Evolutionary conservation across 495 filamentous ascomycete species (phyloP).

Genomic region (Penicillium crystallinum): DNA sequence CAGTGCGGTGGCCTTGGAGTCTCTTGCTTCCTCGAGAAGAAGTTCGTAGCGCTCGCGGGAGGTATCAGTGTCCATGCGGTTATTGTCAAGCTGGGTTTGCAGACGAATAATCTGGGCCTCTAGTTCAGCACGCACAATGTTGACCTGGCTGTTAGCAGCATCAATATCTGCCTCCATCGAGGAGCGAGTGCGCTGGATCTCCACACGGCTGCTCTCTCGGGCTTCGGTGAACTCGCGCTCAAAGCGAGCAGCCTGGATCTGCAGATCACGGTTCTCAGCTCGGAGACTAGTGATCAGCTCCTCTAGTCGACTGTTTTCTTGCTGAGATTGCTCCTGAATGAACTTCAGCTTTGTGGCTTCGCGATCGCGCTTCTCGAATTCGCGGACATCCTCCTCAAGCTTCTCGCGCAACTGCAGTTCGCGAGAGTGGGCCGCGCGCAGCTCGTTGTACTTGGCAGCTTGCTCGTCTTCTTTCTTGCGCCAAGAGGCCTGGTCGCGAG

Average conservation of each 20-base stretch:
- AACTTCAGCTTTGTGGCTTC: slow-evolving; percentile 56
- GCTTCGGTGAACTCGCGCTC: slow-evolving; percentile 81
- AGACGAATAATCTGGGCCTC: slow-evolving; percentile 67
- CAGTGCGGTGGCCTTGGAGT: slow-evolving; percentile 47
- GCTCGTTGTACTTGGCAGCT: slow-evolving; percentile 67
- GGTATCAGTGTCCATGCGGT: slow-evolving; percentile 67
- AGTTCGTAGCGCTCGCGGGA: slow-evolving; percentile 67
- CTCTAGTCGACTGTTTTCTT: slow-evolving; percentile 57
- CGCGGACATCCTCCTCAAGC: slow-evolving; percentile 71
- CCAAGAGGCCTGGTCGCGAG: slow-evolving; percentile 71
- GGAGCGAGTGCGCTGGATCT: slow-evolving; percentile 71
- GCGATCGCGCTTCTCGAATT: slow-evolving; percentile 69
- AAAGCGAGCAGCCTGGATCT: slow-evolving; percentile 56
- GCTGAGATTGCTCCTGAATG: slow-evolving; percentile 50
- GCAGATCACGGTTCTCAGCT: slow-evolving; percentile 61
- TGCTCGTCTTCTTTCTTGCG: slow-evolving; percentile 68
- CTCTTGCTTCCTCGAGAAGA: slow-evolving; percentile 68
- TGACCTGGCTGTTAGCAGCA: slow-evolving; percentile 73
- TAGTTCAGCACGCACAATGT: slow-evolving; percentile 69
- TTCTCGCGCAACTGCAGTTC: slow-evolving; percentile 73
- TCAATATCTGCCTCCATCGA: slow-evolving; percentile 79
- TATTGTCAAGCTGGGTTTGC: slow-evolving; percentile 63
- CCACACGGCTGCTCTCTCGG: slow-evolving; percentile 65
- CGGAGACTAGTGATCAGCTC: slow-evolving; percentile 58
- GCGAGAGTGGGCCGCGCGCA: slow-evolving; percentile 69